Conservation (phyloP, 768 basidiomycete genomes). For the Russula sp. region DNA sequence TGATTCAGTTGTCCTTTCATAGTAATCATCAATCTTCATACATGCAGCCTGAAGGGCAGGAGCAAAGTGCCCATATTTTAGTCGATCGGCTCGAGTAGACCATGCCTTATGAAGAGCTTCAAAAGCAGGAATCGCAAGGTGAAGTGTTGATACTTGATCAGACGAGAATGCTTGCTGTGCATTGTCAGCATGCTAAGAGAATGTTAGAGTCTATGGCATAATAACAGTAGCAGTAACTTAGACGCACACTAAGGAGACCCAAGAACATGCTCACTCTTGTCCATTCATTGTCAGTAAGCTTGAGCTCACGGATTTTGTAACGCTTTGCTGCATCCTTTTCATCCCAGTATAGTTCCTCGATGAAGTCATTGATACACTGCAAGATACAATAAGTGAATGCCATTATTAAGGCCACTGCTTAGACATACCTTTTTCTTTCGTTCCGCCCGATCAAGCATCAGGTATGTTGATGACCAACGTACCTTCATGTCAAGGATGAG, state of each 20-base stretch:
- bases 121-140: neutral
- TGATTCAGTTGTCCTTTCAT: neutral
- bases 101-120: neutral
- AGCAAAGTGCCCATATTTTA: neutral
- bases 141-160: neutral
- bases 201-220: neutral
- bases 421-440: neutral
- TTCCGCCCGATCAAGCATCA: neutral
- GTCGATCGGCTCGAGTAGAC: neutral
- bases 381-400: too few species aligned
- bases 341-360: neutral
- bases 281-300: neutral
- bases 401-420: too few species aligned
- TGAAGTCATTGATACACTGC: neutral
- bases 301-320: neutral
- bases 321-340: neutral
- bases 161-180: neutral
- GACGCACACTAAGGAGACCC: neutral
- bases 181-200: neutral
- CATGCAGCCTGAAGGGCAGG: neutral
- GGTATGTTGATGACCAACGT: neutral
- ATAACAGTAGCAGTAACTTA: too few species aligned
- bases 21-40: neutral
- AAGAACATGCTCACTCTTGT: neutral
- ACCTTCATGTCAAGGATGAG: neutral